Evolutionary conservation across 495 filamentous ascomycete species (phyloP), one percentile per base, ranked within the genome.

Genomic region (Hypoxylon fragiforme): DNA sequence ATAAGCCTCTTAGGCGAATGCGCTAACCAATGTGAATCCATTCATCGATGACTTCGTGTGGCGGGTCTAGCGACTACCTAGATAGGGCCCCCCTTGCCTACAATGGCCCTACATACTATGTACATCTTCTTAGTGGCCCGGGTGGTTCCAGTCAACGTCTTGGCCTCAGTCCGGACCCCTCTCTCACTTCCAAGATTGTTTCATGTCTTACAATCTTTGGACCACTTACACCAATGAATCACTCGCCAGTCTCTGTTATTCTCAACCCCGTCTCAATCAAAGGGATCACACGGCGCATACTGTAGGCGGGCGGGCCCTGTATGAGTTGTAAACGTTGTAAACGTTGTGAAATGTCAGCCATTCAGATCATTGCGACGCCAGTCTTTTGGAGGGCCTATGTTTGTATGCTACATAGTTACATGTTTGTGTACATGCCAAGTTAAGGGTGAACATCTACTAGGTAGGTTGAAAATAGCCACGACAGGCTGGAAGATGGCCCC

Each of bases 271-370:
- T 43, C 44, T 47, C 46, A 51, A 55, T 48, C 44, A n/a, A 26
- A 62, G 58, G 58, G 47, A 56, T 49, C 52, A 56, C 56, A 52
- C 58, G 58, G 58, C 58, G 58, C 58, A 62, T 62, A 56, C 52
- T 62, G 58, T 62, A 56, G 58, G 47, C 47, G 46, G 58, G 58
- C 58, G 58, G 51, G 47, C 34, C 55, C n/a, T 39, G 14, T 42
- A 39, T 62, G 58, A 52, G 51, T 62, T 62, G 58, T 62, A 62
- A 62, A 50, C 9, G 24, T 28, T 28, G n/a, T n/a, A n/a, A n/a
- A n/a, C n/a, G 50, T 61, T 61, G 57, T 61, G 55, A 62, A 50
- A 31, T 32, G 15, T 40, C 46, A 56, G 58, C 58, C 58, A 62
- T 56, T 56, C 58, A 62, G 18, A 56, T 62, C 58, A 16, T 53